Evolutionary conservation across 2,329 filamentous ascomycete species (phyloP).

Genomic region (Sporothrix euskadiensis): DNA sequence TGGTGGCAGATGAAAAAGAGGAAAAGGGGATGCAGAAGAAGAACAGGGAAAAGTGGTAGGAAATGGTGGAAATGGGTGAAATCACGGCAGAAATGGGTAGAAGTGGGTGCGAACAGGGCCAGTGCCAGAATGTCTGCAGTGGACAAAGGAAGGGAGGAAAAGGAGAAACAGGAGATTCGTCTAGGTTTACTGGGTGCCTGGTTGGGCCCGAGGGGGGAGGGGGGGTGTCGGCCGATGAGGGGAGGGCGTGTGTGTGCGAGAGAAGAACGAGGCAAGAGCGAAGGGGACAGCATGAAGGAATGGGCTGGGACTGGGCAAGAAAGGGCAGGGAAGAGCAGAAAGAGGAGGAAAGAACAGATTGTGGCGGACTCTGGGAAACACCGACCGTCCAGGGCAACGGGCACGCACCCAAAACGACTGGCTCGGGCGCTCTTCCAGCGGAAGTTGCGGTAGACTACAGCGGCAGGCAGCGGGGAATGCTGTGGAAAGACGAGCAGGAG

Average conservation of each 20-base stretch:
- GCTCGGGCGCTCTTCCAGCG: background rate
- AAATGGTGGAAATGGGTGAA: conserved; percentile 12
- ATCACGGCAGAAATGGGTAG: background rate
- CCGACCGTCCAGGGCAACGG: background rate
- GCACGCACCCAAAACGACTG: background rate
- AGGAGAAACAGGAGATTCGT: conserved; percentile 28
- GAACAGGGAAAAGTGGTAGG: conserved; percentile 4
- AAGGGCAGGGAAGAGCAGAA: background rate
- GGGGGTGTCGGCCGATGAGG: conserved; percentile 21
- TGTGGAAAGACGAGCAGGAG: background rate
- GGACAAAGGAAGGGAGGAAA: conserved; percentile 13
- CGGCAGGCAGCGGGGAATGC: conserved; percentile 1
- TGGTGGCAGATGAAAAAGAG: conserved; percentile 14
- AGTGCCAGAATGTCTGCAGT: conserved; percentile 19
- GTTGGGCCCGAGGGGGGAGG: background rate
- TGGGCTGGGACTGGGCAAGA: background rate
- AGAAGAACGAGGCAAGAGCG: conserved; percentile 11
- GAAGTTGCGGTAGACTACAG: background rate
- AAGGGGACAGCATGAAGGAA: conserved; percentile 5
- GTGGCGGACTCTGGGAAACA: background rate
- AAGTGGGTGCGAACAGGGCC: conserved; percentile 16
- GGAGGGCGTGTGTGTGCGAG: conserved; percentile 21
- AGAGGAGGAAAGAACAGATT: background rate
- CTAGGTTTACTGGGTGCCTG: conserved; percentile 25
- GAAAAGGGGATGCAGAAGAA: background rate